Percentiles rank a stretch among this genome's conserved stretches.
These are phyloP conservation scores for Fomitopsis palustris DNA, from an alignment of 1,284 basidiomycete genomes.

Conservation along the genomic window DNA sequence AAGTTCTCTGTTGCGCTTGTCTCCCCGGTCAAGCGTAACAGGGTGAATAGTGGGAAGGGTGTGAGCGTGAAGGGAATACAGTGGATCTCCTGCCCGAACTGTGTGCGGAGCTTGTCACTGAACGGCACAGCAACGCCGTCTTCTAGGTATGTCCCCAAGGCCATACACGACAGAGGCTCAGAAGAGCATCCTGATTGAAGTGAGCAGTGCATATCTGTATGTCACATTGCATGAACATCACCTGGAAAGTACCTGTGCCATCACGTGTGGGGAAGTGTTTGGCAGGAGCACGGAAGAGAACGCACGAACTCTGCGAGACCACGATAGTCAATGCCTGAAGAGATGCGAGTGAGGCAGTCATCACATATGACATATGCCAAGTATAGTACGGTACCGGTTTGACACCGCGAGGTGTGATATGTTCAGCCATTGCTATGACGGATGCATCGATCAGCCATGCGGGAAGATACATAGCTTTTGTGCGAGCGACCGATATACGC, in stretches of 20 bases:
- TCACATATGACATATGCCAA: background rate
- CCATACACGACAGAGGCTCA: conserved; percentile 29
- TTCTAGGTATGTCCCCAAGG: conserved; percentile 19
- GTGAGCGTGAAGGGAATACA: conserved; percentile 18
- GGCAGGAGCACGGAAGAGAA: background rate
- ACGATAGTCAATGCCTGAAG: background rate
- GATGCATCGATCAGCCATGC: conserved; percentile 58
- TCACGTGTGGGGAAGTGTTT: background rate
- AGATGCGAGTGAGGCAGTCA: too few species aligned
- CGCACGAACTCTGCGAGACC: conserved; percentile 13
- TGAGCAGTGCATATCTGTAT: background rate
- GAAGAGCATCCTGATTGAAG: conserved; percentile 18
- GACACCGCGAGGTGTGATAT: background rate
- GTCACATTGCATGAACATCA: conserved; percentile 1
- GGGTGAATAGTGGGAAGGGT: conserved; percentile 14
- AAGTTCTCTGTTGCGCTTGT: conserved; percentile 11
- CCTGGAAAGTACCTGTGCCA: conserved; percentile 26
- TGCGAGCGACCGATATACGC: conserved; percentile 20
- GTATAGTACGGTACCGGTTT: background rate
- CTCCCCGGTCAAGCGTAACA: conserved; percentile 4
- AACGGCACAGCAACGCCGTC: conserved; percentile 27
- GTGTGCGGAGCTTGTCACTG: conserved; percentile 26
- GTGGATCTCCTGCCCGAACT: conserved; percentile 34
- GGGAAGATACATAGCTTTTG: conserved; percentile 54
- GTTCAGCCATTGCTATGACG: conserved; percentile 31